These are phyloP conservation scores for Botrytis aclada DNA, from an alignment of 2,329 filamentous ascomycete species.

Conservation along the genomic window DNA sequence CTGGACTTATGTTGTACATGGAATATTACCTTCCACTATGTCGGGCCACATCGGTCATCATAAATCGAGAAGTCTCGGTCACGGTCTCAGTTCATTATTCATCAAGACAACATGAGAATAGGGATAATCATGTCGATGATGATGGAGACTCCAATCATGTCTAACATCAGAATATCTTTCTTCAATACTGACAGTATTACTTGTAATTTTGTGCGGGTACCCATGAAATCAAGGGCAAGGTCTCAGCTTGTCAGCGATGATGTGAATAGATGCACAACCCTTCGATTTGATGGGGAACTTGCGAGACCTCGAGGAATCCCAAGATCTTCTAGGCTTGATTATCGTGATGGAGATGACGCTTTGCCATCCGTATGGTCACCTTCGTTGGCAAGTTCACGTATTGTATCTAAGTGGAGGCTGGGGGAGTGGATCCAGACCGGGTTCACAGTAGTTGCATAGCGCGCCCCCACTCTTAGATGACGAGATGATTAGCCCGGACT, in stretches of 20 bases:
- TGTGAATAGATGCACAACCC: not conserved
- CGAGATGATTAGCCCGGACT: slow-evolving; percentile 9
- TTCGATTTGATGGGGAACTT: not conserved
- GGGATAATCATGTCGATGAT: not conserved
- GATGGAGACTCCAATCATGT: not conserved
- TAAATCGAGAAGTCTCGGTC: slow-evolving; percentile 12
- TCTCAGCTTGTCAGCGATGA: not conserved
- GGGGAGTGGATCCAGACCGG: slow-evolving; percentile 2
- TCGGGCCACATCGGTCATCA: not conserved
- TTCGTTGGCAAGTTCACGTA: slow-evolving; percentile 6
- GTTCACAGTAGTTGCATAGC: not conserved
- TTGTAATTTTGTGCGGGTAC: not conserved
- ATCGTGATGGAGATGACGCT: slow-evolving; percentile 1
- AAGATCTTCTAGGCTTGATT: not conserved
- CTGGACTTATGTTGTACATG: not conserved
- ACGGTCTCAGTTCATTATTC: slow-evolving; percentile 13
- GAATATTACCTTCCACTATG: not conserved
- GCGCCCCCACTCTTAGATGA: slow-evolving; percentile 11
- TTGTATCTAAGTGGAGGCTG: not conserved
- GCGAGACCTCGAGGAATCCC: not conserved
- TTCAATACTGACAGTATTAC: slow-evolving; percentile 1
- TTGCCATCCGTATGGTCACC: not conserved
- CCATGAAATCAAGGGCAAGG: not conserved
- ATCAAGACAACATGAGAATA: not conserved
- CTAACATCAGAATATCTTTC: slow-evolving; percentile 1